Evolutionary conservation across 345 rosid species (phyloP).

Genomic region (Populus alba): DNA sequence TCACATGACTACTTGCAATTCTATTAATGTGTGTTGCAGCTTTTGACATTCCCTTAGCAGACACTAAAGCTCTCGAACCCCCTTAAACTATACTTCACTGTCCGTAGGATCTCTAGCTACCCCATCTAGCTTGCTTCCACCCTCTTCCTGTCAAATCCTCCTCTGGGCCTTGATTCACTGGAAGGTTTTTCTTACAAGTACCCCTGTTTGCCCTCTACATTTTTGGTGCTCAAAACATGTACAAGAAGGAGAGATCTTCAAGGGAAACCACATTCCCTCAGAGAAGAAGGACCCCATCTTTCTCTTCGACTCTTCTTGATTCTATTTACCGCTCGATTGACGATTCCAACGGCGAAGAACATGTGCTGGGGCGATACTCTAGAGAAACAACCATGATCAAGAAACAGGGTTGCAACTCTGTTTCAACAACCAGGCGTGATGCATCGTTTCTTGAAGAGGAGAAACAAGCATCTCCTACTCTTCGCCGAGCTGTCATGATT

Average conservation of each 20-base stretch:
- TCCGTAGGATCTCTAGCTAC: neutral
- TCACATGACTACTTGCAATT: constrained; percentile 30
- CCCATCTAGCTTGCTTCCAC: neutral
- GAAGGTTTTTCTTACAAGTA: neutral
- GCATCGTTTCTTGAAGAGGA: constrained; percentile 2
- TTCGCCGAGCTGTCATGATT: constrained; percentile 44
- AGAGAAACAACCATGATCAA: constrained; percentile 21
- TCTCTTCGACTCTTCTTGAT: constrained; percentile 80
- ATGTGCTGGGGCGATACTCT: constrained; percentile 9
- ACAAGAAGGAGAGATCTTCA: constrained; percentile 34
- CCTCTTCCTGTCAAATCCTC: neutral
- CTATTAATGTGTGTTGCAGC: constrained; percentile 42
- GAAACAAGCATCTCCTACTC: constrained; percentile 22
- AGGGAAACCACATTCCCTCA: constrained; percentile 37
- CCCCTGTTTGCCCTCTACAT: neutral
- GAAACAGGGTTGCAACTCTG: constrained; percentile 38
- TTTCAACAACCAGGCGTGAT: constrained; percentile 6
- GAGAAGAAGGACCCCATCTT: constrained; percentile 72
- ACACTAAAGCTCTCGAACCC: constrained; percentile 30
- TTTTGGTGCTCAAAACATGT: constrained; percentile 21
- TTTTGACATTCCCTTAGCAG: constrained; percentile 61
- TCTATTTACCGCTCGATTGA: constrained; percentile 71
- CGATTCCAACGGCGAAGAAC: constrained; percentile 30
- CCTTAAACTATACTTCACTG: constrained; percentile 20
- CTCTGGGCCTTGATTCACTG: neutral